Evolutionary conservation across 305 asterid species (phyloP).

Genomic region (Rubia tinctorum): DNA sequence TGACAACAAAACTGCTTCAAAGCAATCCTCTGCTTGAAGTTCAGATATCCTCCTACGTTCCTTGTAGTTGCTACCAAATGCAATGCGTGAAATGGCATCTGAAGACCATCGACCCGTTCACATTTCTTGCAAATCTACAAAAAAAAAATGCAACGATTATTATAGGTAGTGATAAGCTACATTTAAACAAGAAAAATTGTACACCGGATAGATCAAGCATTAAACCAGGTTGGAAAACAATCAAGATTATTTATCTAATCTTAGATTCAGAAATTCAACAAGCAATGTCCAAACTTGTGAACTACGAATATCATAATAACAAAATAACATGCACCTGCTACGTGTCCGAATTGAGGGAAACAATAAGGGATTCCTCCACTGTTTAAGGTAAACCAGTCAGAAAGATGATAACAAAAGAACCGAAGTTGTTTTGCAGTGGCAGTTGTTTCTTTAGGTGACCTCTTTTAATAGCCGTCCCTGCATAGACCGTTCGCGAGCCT

Average conservation of each 20-base stretch:
- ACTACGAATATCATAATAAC: not conserved
- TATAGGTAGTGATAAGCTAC: constrained; percentile 8
- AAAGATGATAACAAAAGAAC: not conserved
- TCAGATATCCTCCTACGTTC: too few relatives aligned
- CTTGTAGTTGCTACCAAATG: too few relatives aligned
- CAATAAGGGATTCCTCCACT: constrained; percentile 99
- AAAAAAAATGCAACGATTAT: too few relatives aligned
- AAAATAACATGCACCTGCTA: constrained; percentile 66
- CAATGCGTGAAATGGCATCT: too few relatives aligned
- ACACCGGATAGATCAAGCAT: constrained; percentile 4
- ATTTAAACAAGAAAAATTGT: constrained; percentile 19
- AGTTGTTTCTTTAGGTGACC: constrained; percentile 66
- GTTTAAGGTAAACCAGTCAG: constrained; percentile 27
- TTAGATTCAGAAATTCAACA: not conserved
- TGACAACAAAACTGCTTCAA: too few relatives aligned
- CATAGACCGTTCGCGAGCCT: constrained; percentile 67
- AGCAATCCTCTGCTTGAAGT: too few relatives aligned
- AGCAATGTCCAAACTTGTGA: not conserved
- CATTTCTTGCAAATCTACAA: too few relatives aligned
- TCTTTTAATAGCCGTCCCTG: constrained; percentile 76
- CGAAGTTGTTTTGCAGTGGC: constrained; percentile 40
- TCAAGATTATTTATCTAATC: not conserved
- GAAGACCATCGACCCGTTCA: too few relatives aligned
- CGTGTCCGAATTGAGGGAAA: constrained; percentile 97
- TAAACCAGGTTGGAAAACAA: not conserved